phyloP scores from a whole-genome alignment of 768 basidiomycete species.

The Tylopilus sp. region DNA sequence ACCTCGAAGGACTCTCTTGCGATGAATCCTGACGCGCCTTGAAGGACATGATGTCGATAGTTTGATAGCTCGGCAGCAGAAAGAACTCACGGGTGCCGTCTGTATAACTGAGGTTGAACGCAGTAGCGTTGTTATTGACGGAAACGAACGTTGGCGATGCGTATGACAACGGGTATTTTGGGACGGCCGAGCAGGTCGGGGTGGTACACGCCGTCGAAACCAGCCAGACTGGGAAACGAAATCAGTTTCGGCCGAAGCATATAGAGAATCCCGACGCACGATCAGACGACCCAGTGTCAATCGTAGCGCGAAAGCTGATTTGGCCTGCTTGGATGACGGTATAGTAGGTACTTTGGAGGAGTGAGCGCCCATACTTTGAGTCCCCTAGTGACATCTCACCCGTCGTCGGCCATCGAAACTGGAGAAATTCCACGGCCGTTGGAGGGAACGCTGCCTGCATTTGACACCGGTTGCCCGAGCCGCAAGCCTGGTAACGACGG shows the following conservation, averaged over 20 bases:
- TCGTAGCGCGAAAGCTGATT: constrained; percentile 62
- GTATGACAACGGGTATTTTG: constrained; percentile 69
- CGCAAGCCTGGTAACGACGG: constrained; percentile 12
- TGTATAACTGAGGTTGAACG: constrained; percentile 58
- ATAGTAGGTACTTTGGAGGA: constrained; percentile 58
- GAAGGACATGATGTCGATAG: constrained; percentile 2
- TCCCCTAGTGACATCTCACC: constrained; percentile 40
- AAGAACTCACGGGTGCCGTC: constrained; percentile 57
- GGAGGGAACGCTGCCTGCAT: constrained; percentile 15
- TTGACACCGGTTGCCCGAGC: constrained; percentile 8
- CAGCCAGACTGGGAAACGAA: constrained; percentile 57
- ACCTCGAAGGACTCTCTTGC: constrained; percentile 61
- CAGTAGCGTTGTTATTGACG: constrained; percentile 59
- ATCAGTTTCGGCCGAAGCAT: neutral
- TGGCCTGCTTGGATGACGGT: constrained; percentile 55
- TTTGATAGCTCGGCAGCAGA: neutral
- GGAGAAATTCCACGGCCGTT: constrained; percentile 41
- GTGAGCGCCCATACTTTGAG: constrained; percentile 9
- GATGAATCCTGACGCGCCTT: constrained; percentile 68
- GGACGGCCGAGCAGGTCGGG: constrained; percentile 51
- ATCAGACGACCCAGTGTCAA: constrained; percentile 66
- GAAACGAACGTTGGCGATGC: constrained; percentile 60
- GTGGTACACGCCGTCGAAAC: constrained; percentile 60
- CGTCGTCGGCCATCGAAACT: constrained; percentile 46
- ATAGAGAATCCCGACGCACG: constrained; percentile 14